These are phyloP conservation scores for Helminthosporium solani DNA, from an alignment of 2,329 filamentous ascomycete species.

Conservation along the genomic window DNA sequence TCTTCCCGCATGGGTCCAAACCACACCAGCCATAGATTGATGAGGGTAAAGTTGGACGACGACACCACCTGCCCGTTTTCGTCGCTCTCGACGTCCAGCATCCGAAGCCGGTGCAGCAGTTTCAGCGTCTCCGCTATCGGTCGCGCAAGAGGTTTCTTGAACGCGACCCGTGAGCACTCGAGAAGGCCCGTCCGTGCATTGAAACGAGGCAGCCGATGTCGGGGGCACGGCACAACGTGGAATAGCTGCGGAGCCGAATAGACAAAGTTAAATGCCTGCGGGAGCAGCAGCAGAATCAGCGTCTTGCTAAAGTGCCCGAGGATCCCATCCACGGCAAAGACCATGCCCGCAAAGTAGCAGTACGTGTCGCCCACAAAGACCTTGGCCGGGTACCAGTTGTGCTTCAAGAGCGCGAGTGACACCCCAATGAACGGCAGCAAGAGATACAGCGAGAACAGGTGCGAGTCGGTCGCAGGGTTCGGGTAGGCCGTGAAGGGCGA, in stretches of 20 bases:
- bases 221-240: conserved; percentile 83
- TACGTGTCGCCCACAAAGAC: conserved; percentile 99
- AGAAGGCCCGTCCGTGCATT: conserved; percentile 81
- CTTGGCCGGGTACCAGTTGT: conserved; percentile 94
- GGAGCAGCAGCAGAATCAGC: conserved; percentile 82
- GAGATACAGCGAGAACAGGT: conserved; percentile 94
- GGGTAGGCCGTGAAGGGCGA: conserved; percentile 70
- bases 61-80: conserved; percentile 70
- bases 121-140: conserved; percentile 65
- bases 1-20: conserved; percentile 89
- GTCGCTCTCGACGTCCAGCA: conserved; percentile 69
- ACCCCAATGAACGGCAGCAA: conserved; percentile 93
- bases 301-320: conserved; percentile 98
- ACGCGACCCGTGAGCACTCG: conserved; percentile 82
- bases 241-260: conserved; percentile 94
- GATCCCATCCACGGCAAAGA: conserved; percentile 96
- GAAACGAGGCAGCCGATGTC: conserved; percentile 87
- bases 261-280: conserved; percentile 94
- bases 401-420: conserved; percentile 77
- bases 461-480: conserved; percentile 91
- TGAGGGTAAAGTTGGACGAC: conserved; percentile 85
- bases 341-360: conserved; percentile 99
- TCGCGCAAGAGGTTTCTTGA: conserved; percentile 66
- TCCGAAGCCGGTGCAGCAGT: conserved; percentile 65
- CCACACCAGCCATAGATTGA: conserved; percentile 97